These are phyloP conservation scores for Kregervanrija pseudodelftensis DNA, from an alignment of 805 yeast species.

Conservation along the genomic window DNA sequence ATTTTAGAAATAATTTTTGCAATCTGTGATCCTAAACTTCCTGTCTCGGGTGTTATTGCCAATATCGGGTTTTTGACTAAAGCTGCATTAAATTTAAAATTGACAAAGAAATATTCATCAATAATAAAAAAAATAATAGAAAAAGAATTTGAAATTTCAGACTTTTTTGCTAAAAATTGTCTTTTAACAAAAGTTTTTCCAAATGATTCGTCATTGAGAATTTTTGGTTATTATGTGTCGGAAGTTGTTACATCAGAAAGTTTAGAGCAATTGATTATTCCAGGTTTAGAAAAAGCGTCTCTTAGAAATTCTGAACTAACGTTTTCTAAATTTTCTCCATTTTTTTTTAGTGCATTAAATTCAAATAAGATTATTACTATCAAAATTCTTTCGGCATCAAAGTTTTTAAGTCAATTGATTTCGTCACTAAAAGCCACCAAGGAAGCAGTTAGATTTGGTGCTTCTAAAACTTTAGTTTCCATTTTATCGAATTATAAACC, in stretches of 20 bases:
- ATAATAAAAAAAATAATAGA: conserved; percentile 10
- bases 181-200: conserved; percentile 26
- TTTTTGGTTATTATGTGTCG: conserved; percentile 14
- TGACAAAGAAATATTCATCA: background rate
- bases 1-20: conserved; percentile 4
- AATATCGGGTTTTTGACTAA: conserved; percentile 17
- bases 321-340: conserved; percentile 46
- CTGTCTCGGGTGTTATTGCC: conserved; percentile 16
- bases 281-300: conserved; percentile 65
- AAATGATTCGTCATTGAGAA: conserved; percentile 10
- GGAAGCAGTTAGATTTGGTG: conserved; percentile 48
- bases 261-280: conserved; percentile 22
- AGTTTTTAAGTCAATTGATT: conserved; percentile 44
- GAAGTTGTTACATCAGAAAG: conserved; percentile 7
- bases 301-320: conserved; percentile 74
- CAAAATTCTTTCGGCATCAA: conserved; percentile 29
- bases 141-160: conserved; percentile 13
- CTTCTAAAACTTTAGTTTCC: conserved; percentile 30
- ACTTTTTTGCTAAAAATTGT: conserved; percentile 30
- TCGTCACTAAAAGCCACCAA: conserved; percentile 65
- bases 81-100: background rate
- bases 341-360: conserved; percentile 34
- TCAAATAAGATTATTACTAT: conserved; percentile 34
- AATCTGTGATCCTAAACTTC: conserved; percentile 13
- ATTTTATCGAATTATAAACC: conserved; percentile 15